A percentile compares a stretch with the other conserved stretches of the same genome.
Evolutionary conservation across 2,329 filamentous ascomycete species (phyloP).

Genomic region (Aspergillus viridinutans): DNA sequence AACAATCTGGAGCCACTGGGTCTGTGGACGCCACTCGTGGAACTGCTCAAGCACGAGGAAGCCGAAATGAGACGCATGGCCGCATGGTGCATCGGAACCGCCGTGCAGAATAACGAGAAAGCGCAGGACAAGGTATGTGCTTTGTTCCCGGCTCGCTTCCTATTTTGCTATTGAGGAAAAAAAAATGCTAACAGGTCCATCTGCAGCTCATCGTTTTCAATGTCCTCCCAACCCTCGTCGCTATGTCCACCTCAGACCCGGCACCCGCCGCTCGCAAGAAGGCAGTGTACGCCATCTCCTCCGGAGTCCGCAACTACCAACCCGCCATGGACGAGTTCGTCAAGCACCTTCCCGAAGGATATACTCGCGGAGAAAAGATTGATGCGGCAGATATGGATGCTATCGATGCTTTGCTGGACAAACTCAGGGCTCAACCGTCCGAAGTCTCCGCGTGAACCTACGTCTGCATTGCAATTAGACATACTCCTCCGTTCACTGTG

Average conservation of each 20-base stretch:
- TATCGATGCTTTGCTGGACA: constrained; percentile 69
- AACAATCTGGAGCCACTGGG: constrained; percentile 80
- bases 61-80: constrained; percentile 74
- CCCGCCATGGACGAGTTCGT: constrained; percentile 63
- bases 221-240: constrained; percentile 66
- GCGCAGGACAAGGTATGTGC: constrained; percentile 66
- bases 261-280: constrained; percentile 70
- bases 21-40: constrained; percentile 77
- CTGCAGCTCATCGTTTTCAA: constrained; percentile 53
- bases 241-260: constrained; percentile 58
- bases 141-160: not conserved
- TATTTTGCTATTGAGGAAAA: not conserved
- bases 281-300: constrained; percentile 84
- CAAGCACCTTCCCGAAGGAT: constrained; percentile 61
- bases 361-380: constrained; percentile 56
- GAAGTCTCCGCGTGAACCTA: constrained; percentile 22
- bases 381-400: constrained; percentile 85
- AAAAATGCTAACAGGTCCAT: not conserved
- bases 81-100: constrained; percentile 91
- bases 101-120: constrained; percentile 91
- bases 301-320: constrained; percentile 82
- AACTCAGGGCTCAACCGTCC: constrained; percentile 51
- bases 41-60: constrained; percentile 65
- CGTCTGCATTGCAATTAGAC: not conserved
- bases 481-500: not conserved